Evolutionary conservation across 495 filamentous ascomycete genomes (phyloP).

Genomic region (Penicillium riverlandense): DNA sequence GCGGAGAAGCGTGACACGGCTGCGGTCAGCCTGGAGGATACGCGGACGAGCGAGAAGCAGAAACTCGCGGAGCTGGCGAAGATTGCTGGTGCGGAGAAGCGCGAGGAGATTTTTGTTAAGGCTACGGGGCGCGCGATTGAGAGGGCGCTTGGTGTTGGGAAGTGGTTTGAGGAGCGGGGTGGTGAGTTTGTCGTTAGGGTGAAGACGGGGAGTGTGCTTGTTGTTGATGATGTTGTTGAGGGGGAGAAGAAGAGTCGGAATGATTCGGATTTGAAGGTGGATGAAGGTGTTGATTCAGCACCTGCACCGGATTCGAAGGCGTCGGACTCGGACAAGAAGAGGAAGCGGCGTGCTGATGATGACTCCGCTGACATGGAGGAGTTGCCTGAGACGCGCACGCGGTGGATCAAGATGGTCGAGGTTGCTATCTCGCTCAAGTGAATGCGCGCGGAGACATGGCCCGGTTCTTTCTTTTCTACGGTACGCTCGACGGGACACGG

Average conservation of each 20-base stretch:
- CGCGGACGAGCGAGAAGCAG: conserved; percentile 33
- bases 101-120: conserved; percentile 64
- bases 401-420: conserved; percentile 62
- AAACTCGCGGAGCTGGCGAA: conserved; percentile 32
- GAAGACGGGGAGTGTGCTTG: conserved; percentile 56
- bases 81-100: conserved; percentile 17
- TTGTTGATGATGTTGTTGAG: conserved; percentile 64
- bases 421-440: conserved; percentile 53
- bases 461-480: not conserved
- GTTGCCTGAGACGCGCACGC: conserved; percentile 50
- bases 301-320: conserved; percentile 9
- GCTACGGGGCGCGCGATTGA: conserved; percentile 76
- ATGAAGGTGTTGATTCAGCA: not conserved
- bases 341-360: conserved; percentile 22
- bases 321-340: conserved; percentile 25
- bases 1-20: conserved; percentile 53
- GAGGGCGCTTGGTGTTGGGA: conserved; percentile 56
- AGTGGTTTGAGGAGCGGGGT: conserved; percentile 54
- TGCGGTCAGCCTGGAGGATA: conserved; percentile 28
- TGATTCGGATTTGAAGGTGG: not conserved
- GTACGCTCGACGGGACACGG: not conserved
- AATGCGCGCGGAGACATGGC: conserved; percentile 6
- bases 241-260: conserved; percentile 6
- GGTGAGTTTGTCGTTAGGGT: conserved; percentile 48
- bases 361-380: conserved; percentile 39